Evolutionary conservation across 371 early-diverging fungal genomes (phyloP).

Genomic region (Rhizopus delemar): DNA sequence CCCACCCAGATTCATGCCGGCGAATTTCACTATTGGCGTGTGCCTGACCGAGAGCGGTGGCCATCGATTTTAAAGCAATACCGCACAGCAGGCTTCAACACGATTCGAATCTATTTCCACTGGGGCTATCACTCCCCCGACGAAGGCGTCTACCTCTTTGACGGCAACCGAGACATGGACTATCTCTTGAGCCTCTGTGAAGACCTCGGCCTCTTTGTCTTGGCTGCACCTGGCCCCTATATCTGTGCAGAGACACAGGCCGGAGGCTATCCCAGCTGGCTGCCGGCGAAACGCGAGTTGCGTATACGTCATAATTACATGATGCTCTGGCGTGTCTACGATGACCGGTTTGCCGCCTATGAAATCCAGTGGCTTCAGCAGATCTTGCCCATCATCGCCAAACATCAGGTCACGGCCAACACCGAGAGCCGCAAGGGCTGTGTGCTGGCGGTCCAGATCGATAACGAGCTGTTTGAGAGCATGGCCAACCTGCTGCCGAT

Average conservation of each 20-base stretch:
- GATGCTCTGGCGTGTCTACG: constrained; percentile 71
- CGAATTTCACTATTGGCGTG: constrained; percentile 83
- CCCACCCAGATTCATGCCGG: constrained; percentile 66
- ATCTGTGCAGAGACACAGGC: constrained; percentile 88
- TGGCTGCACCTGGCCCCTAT: constrained; percentile 88
- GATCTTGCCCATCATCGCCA: constrained; percentile 74
- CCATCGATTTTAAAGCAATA: constrained; percentile 62
- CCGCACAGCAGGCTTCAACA: constrained; percentile 73
- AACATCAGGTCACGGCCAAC: constrained; percentile 77
- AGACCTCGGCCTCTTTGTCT: constrained; percentile 71
- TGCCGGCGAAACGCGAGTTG: constrained; percentile 73
- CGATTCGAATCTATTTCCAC: constrained; percentile 88
- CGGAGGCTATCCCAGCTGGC: constrained; percentile 86
- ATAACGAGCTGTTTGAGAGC: constrained; percentile 79
- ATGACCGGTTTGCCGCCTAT: constrained; percentile 67
- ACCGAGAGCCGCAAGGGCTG: constrained; percentile 55
- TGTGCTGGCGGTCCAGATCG: constrained; percentile 77
- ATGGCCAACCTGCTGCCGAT: constrained; percentile 64
- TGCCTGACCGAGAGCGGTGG: constrained; percentile 70
- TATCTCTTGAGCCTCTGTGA: constrained; percentile 75
- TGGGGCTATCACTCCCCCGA: constrained; percentile 88
- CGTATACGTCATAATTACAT: constrained; percentile 73
- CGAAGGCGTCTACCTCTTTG: constrained; percentile 76
- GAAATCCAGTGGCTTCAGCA: constrained; percentile 74
- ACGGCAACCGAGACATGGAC: constrained; percentile 77